These are phyloP conservation scores for Globisporangium yorkense DNA, from an alignment of 352 stramenopile species.

Conservation along the genomic window DNA sequence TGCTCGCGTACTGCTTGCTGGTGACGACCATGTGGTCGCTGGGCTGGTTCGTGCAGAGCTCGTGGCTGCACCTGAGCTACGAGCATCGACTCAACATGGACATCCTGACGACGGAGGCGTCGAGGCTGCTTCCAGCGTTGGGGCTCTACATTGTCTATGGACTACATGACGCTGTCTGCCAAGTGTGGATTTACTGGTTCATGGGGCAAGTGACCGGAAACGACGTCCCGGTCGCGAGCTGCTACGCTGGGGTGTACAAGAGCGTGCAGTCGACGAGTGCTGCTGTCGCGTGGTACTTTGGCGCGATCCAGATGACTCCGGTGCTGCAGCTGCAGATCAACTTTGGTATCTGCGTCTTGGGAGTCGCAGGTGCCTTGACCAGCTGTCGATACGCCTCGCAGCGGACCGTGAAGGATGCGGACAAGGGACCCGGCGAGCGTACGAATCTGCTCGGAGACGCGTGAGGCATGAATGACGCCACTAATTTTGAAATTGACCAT, in stretches of 20 bases:
- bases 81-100: constrained; percentile 18
- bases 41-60: constrained; percentile 20
- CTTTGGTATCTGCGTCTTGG: constrained; percentile 23
- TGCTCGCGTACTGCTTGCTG: constrained; percentile 17
- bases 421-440: too few relatives aligned
- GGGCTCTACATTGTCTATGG: constrained; percentile 67
- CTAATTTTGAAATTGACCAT: too few relatives aligned
- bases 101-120: constrained; percentile 4
- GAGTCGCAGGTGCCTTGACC: constrained; percentile 10
- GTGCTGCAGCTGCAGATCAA: constrained; percentile 29
- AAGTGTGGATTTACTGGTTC: constrained; percentile 81
- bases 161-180: constrained; percentile 64
- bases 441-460: too few relatives aligned
- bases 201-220: constrained; percentile 41
- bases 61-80: constrained; percentile 20
- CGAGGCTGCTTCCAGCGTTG: constrained; percentile 13
- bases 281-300: constrained; percentile 32
- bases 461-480: too few relatives aligned
- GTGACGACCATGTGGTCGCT: constrained; percentile 35
- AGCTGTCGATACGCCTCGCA: constrained; percentile 3
- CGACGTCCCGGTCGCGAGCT: constrained; percentile 26
- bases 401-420: neutral
- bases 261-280: constrained; percentile 38
- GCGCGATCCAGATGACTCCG: constrained; percentile 16
- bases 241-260: constrained; percentile 72